phyloP scores from a whole-genome alignment of 1,284 basidiomycete species.

The Leccinum idahoense region DNA sequence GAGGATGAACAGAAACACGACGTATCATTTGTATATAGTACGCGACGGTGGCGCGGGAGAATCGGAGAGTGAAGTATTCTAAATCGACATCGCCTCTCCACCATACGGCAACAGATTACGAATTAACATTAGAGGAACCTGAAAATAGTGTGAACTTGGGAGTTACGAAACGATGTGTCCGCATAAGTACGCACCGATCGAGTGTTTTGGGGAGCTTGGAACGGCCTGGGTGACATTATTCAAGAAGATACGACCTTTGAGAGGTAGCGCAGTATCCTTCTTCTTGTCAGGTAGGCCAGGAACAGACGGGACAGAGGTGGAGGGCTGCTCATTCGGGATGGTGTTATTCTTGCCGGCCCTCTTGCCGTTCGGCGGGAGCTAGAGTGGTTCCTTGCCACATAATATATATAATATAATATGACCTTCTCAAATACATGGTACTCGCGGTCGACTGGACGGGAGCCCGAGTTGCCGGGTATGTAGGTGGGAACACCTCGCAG shows the following conservation, averaged over 20 bases:
- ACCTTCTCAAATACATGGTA: conserved; percentile 94
- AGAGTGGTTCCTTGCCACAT: conserved; percentile 17
- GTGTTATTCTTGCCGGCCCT: conserved; percentile 71
- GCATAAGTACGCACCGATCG: conserved; percentile 51
- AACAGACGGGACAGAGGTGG: conserved; percentile 38
- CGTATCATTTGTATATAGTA: no score
- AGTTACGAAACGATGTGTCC: not conserved
- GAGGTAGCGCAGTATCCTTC: conserved; percentile 75
- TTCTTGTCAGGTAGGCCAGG: conserved; percentile 57
- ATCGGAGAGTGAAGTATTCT: conserved; percentile 93
- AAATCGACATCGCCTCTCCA: conserved; percentile 92
- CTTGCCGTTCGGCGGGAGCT: conserved; percentile 46
- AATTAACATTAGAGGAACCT: conserved; percentile 38
- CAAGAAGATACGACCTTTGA: conserved; percentile 97
- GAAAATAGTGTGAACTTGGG: conserved; percentile 7
- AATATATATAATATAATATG: conserved; percentile 46
- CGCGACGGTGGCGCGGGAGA: no score
- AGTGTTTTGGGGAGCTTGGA: conserved; percentile 50
- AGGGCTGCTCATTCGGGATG: conserved; percentile 67
- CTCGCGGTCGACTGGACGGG: conserved; percentile 45
- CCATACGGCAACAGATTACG: conserved; percentile 79
- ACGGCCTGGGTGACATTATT: conserved; percentile 88
- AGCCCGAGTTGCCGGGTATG: no score
- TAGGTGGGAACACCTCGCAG: no score
- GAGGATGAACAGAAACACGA: no score